Evolutionary conservation across 2,329 filamentous ascomycete species (phyloP), one percentile per base, ranked within the genome.

Genomic region (Chrysoporthe cubensis): DNA sequence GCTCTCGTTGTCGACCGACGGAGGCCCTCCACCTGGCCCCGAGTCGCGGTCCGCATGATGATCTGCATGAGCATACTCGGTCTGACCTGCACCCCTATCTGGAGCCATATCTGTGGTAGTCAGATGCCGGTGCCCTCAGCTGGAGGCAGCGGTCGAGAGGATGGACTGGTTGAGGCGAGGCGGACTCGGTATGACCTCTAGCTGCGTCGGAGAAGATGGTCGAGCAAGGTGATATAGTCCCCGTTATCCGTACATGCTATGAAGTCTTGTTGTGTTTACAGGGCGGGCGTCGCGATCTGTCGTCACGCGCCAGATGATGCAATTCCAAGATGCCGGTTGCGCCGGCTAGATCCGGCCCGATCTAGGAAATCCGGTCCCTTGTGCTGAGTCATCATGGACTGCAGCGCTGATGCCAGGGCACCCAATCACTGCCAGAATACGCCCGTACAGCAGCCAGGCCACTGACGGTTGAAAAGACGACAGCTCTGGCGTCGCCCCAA

Each of bases 61-160:
- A 57, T 34, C 57, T 42, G 54, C 56, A 3, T 56, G 57, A 44
- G 48, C 40, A 42, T 63, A 8, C 13, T 57, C 59, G 44, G 43
- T n/a, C 43, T 60, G 48, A 26, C 34, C 58, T 21, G 21, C 43
- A 42, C 67, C 67, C 67, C 67, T 58, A 63, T 69, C 67, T n/a
- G 67, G 67, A 59, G 67, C 67, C 67, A 69, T 69, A 16, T 32
- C 40, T 40, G 34, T n/a, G 32, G 54, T 34, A n/a, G 54, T 37
- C 34, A 40, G 34, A 40, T 57, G 6, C 32, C 16, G 54, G 16
- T 40, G 9, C 18, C 34, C 11, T 9, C 16, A 57, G 54, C 14
- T n/a, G 34, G 18, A 57, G 16, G 16, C 40, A 40, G 32, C 54
- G 34, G 32, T 11, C 21, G 16, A 21, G 6, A 7, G n/a, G 4